Evolutionary conservation across 257 asterid genomes (phyloP).

Genomic region (Fraxinus cuspidata): DNA sequence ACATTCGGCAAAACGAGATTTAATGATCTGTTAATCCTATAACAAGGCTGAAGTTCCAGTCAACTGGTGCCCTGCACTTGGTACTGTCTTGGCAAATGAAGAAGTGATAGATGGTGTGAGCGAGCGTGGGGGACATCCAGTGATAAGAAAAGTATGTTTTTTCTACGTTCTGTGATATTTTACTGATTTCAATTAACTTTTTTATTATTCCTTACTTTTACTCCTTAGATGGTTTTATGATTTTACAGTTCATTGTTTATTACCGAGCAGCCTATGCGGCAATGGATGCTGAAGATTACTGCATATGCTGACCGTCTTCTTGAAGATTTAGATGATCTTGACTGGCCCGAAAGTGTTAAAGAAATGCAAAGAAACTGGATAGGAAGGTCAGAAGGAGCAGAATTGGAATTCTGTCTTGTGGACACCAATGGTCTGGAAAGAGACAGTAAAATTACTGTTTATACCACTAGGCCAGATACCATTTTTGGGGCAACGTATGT

Average conservation of each 20-base stretch:
- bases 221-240: constrained; percentile 74
- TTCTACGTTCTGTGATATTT: constrained; percentile 18
- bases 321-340: constrained; percentile 90
- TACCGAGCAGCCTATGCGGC: constrained; percentile 99
- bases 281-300: constrained; percentile 99
- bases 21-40: constrained; percentile 23
- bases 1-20: constrained; percentile 16
- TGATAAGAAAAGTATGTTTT: constrained; percentile 74
- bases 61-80: constrained; percentile 99
- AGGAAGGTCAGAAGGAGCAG: constrained; percentile 97
- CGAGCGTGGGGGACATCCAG: constrained; percentile 99
- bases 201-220: constrained; percentile 44
- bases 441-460: constrained; percentile 62
- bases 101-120: constrained; percentile 97
- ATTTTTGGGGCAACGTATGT: constrained; percentile 96
- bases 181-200: constrained; percentile 8
- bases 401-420: constrained; percentile 63
- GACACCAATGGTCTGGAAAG: constrained; percentile 48
- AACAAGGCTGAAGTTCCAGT: constrained; percentile 98
- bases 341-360: constrained; percentile 98
- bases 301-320: constrained; percentile 98
- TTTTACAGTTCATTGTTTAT: constrained; percentile 96
- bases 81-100: constrained; percentile 98
- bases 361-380: constrained; percentile 99
- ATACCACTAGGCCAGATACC: constrained; percentile 97